Conservation (phyloP, 129 eudicot species). For the Artemisia tridentata region DNA sequence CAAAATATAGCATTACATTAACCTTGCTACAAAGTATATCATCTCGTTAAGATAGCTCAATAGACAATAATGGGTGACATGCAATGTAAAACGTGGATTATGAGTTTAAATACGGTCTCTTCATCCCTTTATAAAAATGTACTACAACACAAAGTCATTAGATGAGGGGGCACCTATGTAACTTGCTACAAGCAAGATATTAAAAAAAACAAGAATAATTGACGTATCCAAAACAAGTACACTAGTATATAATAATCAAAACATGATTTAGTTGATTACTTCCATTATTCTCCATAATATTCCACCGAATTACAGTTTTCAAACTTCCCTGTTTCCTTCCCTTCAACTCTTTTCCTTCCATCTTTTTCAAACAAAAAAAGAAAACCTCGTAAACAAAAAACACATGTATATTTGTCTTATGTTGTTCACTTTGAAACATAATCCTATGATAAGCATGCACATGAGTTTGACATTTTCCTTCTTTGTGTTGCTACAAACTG, state of each 20-base stretch:
- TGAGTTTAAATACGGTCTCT: no score
- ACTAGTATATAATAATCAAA: slow-evolving; percentile 17
- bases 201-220: not conserved
- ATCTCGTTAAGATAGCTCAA: no score
- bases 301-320: slow-evolving; percentile 40
- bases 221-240: slow-evolving; percentile 1
- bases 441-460: slow-evolving; percentile 13
- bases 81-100: no score
- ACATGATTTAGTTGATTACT: slow-evolving; percentile 9
- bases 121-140: no score
- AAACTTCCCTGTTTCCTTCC: slow-evolving; percentile 26
- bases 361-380: not conserved
- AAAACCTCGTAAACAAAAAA: not conserved
- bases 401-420: slow-evolving; percentile 8
- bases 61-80: no score
- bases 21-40: no score
- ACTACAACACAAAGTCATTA: not conserved
- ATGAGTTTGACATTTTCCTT: slow-evolving; percentile 24
- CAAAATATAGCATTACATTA: no score
- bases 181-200: not conserved
- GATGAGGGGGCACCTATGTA: slow-evolving; percentile 14
- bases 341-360: not conserved
- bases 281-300: not conserved
- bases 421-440: not conserved
- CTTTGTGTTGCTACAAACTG: slow-evolving; percentile 23